These are phyloP conservation scores for Tetrahymena elliotti DNA, from an alignment of 73 alveolate species.

Conservation along the genomic window DNA sequence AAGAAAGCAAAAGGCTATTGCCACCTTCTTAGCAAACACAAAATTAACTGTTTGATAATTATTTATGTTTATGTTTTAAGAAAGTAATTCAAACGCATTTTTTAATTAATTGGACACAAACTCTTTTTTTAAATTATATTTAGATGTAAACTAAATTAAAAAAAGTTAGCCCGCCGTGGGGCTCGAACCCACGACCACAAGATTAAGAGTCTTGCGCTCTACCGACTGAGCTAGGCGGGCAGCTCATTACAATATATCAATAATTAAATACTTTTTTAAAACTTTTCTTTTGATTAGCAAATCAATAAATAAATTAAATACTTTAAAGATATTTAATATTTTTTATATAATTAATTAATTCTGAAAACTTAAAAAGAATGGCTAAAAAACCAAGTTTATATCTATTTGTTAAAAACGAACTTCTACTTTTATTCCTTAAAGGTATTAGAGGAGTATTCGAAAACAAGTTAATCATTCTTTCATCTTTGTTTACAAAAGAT, in stretches of 20 bases:
- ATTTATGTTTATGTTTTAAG: not conserved
- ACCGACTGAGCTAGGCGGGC: conserved; percentile 7
- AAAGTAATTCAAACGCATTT: too few species aligned
- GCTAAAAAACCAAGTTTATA: not conserved
- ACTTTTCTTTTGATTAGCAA: not conserved
- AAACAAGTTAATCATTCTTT: not conserved
- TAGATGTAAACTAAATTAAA: not conserved
- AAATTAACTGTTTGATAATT: not conserved
- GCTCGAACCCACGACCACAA: conserved; percentile 3
- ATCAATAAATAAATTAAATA: too few species aligned
- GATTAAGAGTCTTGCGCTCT: conserved; percentile 2
- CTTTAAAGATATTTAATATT: not conserved
- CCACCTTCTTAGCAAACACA: not conserved
- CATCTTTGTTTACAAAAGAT: not conserved
- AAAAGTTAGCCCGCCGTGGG: not conserved
- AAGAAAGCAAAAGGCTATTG: not conserved
- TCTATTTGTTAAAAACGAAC: not conserved
- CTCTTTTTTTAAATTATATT: not conserved
- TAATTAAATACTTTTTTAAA: not conserved
- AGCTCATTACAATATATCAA: not conserved
- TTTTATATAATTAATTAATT: too few species aligned
- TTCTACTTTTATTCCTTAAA: not conserved
- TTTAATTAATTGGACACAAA: too few species aligned
- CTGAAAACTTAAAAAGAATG: not conserved
- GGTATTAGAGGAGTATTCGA: not conserved